Evolutionary conservation across 805 yeast genomes (phyloP), one percentile per base, ranked within the genome.

Genomic region (Sungouiella blattae): DNA sequence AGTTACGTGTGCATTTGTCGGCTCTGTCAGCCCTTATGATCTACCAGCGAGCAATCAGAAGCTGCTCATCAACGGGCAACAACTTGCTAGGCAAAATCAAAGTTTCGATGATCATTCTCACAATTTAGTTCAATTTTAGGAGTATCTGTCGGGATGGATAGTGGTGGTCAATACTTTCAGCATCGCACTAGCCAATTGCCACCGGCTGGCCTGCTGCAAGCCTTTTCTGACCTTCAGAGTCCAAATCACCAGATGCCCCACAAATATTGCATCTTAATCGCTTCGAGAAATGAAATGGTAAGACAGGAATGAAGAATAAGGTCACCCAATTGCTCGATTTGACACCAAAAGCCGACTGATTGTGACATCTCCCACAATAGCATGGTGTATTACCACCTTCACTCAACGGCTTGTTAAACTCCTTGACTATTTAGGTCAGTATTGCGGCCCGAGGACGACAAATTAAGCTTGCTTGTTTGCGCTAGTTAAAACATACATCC

Each of bases 321-420:
- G 54, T 39, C 16, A 78, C 64, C 50, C 76, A 73, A 46, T 77
- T 75, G 43, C 68, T 70, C 30, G 77, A 62, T 41, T 76, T 69
- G 7, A 75, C 60, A 0, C 81, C 77, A 34, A 59, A 54, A 3
- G 76, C 83, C 18, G 75, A 62, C 37, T 64, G 63, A 50, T 78
- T 78, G 47, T 77, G 80, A 44, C 85, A 78, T 40, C 74, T 68
- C 13, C 79, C 77, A 48, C 85, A 78, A 40, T 67, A 70, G 24
- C 50, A 46, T 5, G 45, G 40, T 6, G 44, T 37, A 16, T 39
- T 33, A 11, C 49, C 49, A 6, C 49, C 49, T 8, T 37, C 39
- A 3, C 26, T 20, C 23, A 46, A 40, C 3, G 49, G 37, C 25
- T 39, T 46, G 39, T 41, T 44, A 28, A 36, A 39, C 18, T 44